Evolutionary conservation across 1,284 basidiomycete species (phyloP), one percentile per base, ranked within the genome.

Genomic region (Marasmius oreades): DNA sequence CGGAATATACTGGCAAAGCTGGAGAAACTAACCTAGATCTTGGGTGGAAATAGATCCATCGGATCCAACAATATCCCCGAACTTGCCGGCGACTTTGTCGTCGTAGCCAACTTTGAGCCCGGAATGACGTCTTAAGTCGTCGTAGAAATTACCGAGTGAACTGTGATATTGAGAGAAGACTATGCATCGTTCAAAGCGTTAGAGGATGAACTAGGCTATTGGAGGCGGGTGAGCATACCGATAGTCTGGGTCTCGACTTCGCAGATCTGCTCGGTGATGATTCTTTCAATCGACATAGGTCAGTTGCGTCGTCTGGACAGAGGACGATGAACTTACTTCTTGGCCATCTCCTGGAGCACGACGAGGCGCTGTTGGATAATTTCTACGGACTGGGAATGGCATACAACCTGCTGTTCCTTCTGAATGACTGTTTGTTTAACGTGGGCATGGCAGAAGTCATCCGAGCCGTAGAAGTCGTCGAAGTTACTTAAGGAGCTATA

Each of bases 311-410:
- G 23, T n/a, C 20, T 11, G 2, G 22, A 14, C 16, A 6, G 45
- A 20, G 20, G 23, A 10, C 12, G 7, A 16, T 7, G 6, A 22
- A 52, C 26, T 7, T 2, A 50, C 52, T 45, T 44, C 52, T 53
- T 75, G 23, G 73, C 72, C 66, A 76, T 70, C 63, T 77, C 73
- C 56, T 74, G 73, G 36, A 76, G 61, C 43, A 77, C 70, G 48
- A 70, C 67, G 33, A 77, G 70, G 31, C 72, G 70, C 54, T 76
- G 73, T 61, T 76, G 75, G 59, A 76, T 67, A 59, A 75, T 69
- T 46, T 66, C 66, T 48, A 75, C 64, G 34, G 60, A 45, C 59
- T 75, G 62, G 6, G 66, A 63, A 57, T 69, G 71, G 67, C 74
- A 77, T 47, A 75, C 73, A n/a, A 74, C 57, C 51, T 69, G 60